A percentile compares a stretch with the other conserved stretches of the same genome.
These are phyloP conservation scores for Penicillium sp. DNA, from an alignment of 2,329 filamentous ascomycete genomes.

Conservation along the genomic window DNA sequence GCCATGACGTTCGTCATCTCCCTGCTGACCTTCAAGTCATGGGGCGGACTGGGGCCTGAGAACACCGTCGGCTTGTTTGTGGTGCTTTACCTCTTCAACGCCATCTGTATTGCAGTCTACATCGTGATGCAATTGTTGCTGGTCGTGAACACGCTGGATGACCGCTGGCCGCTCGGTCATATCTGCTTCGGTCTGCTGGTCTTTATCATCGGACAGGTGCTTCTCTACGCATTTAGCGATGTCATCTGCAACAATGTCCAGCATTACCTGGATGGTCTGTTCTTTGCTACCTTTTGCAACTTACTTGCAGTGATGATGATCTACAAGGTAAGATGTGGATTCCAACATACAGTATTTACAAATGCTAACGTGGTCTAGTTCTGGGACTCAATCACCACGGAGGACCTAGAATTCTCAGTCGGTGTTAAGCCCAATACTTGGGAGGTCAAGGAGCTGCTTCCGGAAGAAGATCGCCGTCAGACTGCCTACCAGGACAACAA, in stretches of 20 bases:
- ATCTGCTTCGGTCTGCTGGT: conserved; percentile 87
- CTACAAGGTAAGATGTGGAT: conserved; percentile 67
- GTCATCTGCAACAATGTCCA: conserved; percentile 76
- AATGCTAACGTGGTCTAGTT: conserved; percentile 57
- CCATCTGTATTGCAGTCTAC: conserved; percentile 79
- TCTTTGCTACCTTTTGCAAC: conserved; percentile 92
- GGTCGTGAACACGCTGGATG: conserved; percentile 82
- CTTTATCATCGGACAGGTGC: conserved; percentile 84
- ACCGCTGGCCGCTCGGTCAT: conserved; percentile 91
- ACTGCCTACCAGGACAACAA: conserved; percentile 63
- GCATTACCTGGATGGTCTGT: conserved; percentile 91
- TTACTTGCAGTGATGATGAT: conserved; percentile 98
- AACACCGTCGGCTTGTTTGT: conserved; percentile 88
- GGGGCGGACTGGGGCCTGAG: conserved; percentile 76
- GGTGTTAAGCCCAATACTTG: conserved; percentile 94
- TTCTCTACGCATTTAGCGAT: conserved; percentile 83
- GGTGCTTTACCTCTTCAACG: conserved; percentile 86
- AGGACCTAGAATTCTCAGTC: conserved; percentile 97
- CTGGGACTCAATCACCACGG: conserved; percentile 98
- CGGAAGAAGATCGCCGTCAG: conserved; percentile 70
- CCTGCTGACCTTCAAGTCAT: conserved; percentile 86
- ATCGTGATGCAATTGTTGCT: conserved; percentile 81
- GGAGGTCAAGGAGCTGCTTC: conserved; percentile 90
- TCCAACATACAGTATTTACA: neutral
- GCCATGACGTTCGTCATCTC: conserved; percentile 79